phyloP scores from a whole-genome alignment of 805 yeast genomes.

The Yamadazyma takamatsuzukensis region DNA sequence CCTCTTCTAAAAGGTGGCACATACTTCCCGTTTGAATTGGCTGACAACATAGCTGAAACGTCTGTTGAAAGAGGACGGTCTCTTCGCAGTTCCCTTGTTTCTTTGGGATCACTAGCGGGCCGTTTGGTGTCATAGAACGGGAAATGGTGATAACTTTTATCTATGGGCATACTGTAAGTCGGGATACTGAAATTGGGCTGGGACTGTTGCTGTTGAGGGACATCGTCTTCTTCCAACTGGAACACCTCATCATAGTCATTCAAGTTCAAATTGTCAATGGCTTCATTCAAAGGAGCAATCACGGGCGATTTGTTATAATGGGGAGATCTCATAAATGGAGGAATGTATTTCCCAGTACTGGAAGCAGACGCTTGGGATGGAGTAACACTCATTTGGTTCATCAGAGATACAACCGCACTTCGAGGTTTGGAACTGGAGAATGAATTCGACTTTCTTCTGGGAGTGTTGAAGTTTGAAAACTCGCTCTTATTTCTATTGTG shows the following conservation, averaged over 20 bases:
- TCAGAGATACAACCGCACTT: constrained; percentile 2
- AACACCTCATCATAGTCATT: constrained; percentile 36
- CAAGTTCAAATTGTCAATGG: constrained; percentile 29
- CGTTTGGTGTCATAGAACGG: neutral
- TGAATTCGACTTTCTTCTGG: constrained; percentile 20
- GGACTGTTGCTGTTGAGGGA: constrained; percentile 5
- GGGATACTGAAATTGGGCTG: constrained; percentile 6
- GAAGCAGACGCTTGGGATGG: constrained; percentile 5
- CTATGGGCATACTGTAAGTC: constrained; percentile 7
- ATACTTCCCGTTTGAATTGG: constrained; percentile 49
- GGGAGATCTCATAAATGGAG: constrained; percentile 42
- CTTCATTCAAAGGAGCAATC: constrained; percentile 32
- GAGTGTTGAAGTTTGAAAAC: constrained; percentile 9
- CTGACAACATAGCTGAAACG: constrained; percentile 7
- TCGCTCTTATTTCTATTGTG: constrained; percentile 11
- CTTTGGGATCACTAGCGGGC: constrained; percentile 2
- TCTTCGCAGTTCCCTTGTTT: constrained; percentile 1
- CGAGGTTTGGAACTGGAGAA: constrained; percentile 18
- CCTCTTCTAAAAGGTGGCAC: constrained; percentile 71
- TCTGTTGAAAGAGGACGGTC: constrained; percentile 8
- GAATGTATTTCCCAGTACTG: constrained; percentile 34
- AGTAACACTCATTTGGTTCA: constrained; percentile 1
- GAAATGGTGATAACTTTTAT: constrained; percentile 8
- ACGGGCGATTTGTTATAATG: constrained; percentile 28
- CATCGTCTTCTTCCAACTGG: constrained; percentile 42